Evolutionary conservation across 2,329 filamentous ascomycete genomes (phyloP).

Genomic region (Colletotrichum euphorbiae): DNA sequence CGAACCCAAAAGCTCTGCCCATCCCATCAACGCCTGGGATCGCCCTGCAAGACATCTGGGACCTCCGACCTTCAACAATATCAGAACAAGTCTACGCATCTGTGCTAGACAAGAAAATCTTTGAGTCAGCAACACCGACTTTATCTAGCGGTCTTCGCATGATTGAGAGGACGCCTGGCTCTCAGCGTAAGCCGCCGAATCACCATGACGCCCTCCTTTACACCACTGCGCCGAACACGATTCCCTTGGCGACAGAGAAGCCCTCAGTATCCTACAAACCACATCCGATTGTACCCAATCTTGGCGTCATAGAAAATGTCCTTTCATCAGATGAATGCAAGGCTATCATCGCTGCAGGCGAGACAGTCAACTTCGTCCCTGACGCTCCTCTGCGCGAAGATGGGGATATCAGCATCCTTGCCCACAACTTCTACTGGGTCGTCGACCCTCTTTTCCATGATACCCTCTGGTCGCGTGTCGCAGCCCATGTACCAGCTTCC

Average conservation of each 20-base stretch:
- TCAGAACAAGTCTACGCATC: conserved; percentile 64
- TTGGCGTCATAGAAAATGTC: conserved; percentile 70
- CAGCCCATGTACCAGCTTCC: conserved; percentile 65
- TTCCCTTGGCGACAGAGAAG: conserved; percentile 59
- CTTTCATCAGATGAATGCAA: conserved; percentile 72
- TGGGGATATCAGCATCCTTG: conserved; percentile 72
- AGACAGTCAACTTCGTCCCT: conserved; percentile 73
- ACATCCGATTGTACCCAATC: conserved; percentile 72
- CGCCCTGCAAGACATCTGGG: conserved; percentile 70
- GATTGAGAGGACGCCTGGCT: conserved; percentile 71
- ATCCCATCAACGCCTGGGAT: conserved; percentile 56
- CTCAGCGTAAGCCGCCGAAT: conserved; percentile 74
- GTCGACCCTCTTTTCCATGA: conserved; percentile 73
- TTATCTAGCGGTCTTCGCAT: conserved; percentile 61
- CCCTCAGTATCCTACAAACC: conserved; percentile 65
- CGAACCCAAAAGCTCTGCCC: conserved; percentile 49
- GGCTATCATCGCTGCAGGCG: conserved; percentile 74
- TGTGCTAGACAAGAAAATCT: conserved; percentile 68
- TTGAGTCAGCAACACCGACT: conserved; percentile 52
- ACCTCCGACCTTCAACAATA: conserved; percentile 59
- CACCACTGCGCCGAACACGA: conserved; percentile 67
- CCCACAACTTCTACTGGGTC: conserved; percentile 82
- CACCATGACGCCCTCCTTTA: conserved; percentile 75
- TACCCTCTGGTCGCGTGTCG: conserved; percentile 71
- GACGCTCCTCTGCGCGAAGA: conserved; percentile 76